phyloP scores from a whole-genome alignment of 2,329 filamentous ascomycete genomes.

The Trichoderma gracile region DNA sequence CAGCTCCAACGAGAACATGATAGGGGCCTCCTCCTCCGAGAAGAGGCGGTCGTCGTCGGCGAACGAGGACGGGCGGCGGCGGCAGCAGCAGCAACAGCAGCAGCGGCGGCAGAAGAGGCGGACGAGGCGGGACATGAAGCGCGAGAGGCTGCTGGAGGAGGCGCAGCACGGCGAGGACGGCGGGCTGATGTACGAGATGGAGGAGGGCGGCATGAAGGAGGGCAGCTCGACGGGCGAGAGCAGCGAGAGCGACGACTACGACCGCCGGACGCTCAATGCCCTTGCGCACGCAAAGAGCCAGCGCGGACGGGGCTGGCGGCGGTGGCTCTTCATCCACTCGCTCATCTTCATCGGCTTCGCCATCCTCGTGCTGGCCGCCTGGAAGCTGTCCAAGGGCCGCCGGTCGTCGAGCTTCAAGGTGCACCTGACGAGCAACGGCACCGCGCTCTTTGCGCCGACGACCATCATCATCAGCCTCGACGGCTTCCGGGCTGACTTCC shows the following conservation, averaged over 20 bases:
- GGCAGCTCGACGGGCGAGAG: conserved; percentile 64
- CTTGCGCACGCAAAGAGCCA: conserved; percentile 49
- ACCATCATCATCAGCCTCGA: conserved; percentile 93
- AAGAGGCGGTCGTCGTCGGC: conserved; percentile 35
- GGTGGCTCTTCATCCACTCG: conserved; percentile 55
- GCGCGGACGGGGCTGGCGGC: conserved; percentile 55
- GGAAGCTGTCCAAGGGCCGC: conserved; percentile 57
- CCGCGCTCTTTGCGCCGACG: conserved; percentile 83
- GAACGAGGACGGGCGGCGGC: too few species aligned
- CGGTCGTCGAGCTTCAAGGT: conserved; percentile 37
- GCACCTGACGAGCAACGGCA: conserved; percentile 70
- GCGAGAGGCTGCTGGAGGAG: conserved; percentile 53
- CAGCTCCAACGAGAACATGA: conserved; percentile 52
- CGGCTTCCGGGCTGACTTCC: conserved; percentile 92
- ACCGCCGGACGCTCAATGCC: conserved; percentile 54
- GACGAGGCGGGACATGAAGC: conserved; percentile 54
- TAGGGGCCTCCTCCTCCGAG: conserved; percentile 40
- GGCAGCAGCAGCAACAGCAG: neutral
- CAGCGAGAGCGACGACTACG: conserved; percentile 61
- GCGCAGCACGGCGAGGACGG: conserved; percentile 67
- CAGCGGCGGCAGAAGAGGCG: conserved; percentile 50
- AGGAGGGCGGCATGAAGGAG: conserved; percentile 72
- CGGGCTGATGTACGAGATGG: conserved; percentile 86
- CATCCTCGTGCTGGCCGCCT: conserved; percentile 57
- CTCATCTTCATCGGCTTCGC: conserved; percentile 56